Evolutionary conservation across 345 rosid genomes (phyloP).

Genomic region (Brassica incana): DNA sequence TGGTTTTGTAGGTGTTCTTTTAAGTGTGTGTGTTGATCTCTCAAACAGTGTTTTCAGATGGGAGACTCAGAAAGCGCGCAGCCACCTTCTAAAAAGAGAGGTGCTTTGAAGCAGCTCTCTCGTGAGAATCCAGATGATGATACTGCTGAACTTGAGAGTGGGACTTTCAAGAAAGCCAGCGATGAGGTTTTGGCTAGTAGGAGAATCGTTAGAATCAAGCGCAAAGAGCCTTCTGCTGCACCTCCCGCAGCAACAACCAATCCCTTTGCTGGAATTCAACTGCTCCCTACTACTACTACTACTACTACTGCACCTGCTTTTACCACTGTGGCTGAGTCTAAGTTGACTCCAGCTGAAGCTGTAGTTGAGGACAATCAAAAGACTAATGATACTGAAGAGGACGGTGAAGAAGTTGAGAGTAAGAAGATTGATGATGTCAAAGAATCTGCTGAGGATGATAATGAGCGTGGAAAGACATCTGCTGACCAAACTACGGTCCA

Average conservation of each 20-base stretch:
- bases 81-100: slow-evolving; percentile 90
- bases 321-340: slow-evolving; percentile 23
- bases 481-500: slow-evolving; percentile 21
- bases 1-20: background rate
- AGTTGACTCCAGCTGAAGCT: slow-evolving; percentile 31
- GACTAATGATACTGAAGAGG: slow-evolving; percentile 1
- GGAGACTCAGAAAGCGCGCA: slow-evolving; percentile 72
- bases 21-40: slow-evolving; percentile 7
- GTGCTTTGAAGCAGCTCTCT: slow-evolving; percentile 86
- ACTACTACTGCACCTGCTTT: slow-evolving; percentile 37
- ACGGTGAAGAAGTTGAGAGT: slow-evolving; percentile 38
- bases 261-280: slow-evolving; percentile 81
- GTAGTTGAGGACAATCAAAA: slow-evolving; percentile 40
- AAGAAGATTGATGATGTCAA: slow-evolving; percentile 34
- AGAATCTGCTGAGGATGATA: slow-evolving; percentile 18
- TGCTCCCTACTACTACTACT: slow-evolving; percentile 48
- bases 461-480: background rate
- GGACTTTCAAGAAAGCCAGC: slow-evolving; percentile 91
- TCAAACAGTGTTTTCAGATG: slow-evolving; percentile 40
- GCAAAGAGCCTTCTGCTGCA: slow-evolving; percentile 46
- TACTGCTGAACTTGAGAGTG: slow-evolving; percentile 54
- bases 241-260: slow-evolving; percentile 53
- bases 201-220: slow-evolving; percentile 78
- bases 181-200: slow-evolving; percentile 83
- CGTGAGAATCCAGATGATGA: slow-evolving; percentile 80